Base-by-base conservation (phyloP, 495 filamentous ascomycete genomes). In the Lasiosphaeria hispida region DNA sequence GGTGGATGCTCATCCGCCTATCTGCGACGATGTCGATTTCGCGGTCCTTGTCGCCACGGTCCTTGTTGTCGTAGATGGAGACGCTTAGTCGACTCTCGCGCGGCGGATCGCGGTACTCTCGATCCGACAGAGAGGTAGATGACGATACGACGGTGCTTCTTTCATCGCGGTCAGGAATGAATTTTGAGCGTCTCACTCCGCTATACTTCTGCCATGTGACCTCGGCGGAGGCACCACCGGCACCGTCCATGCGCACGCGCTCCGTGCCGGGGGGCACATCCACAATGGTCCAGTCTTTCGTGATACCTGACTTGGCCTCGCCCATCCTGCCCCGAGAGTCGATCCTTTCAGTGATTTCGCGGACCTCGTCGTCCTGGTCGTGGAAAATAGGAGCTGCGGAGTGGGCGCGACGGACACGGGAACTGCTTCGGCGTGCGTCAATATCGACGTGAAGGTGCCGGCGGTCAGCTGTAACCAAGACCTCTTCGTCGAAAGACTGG, bases 251-350 rank as follows among this genome's bases (percentile, higher is more conserved):
- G 39, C 77, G 77, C 42, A 92, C 87, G 39, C 87, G 77, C 68
- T 86, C 83, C 0, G 88, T 92, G 52, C 89, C 89, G 11, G 88
- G 87, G 5, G 89, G 89, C 33, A 92, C 86, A 69, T 92, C 89
- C 17, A 92, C 83, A 54, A 92, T 89, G 50, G 80, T 77, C 83
- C 88, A 91, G 65, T 89, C 84, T 61, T 77, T 82, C 39, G 87
- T 90, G 23, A 79, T 81, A 54, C 87, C 87, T 64, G 85, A 78
- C 58, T 73, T 80, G 18, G 84, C 87, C 73, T 90, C 87, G 51
- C 86, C 87, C 61, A 83, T 79, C 59, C 78, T 80, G 34, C 76
- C 82, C 10, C 85, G 77, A 15, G 85, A 76, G 42, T 80, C 72
- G 19, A 82, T 80, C 61, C 78, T 82, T 57, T 75, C 71, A 35